Evolutionary conservation across 805 yeast genomes (phyloP), one percentile per base, ranked within the genome.

Genomic region (Candida alai): DNA sequence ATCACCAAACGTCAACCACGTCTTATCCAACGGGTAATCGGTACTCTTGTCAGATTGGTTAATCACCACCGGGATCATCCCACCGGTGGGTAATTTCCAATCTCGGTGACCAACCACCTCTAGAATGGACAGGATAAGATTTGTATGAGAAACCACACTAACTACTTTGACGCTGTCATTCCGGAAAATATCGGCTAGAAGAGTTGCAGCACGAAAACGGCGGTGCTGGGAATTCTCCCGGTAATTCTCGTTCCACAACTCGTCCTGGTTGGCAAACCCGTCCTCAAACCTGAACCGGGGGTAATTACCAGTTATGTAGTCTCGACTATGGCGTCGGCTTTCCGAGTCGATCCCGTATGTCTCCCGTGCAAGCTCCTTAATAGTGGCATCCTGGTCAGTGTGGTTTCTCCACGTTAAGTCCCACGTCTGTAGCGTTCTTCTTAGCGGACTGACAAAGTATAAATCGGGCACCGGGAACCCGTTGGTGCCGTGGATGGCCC

Each of bases 281-380:
- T 24, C 18, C 41, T 60, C 64, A 39, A 60, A 57, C 15, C 22
- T 19, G 5, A 47, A 48, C 31, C 35, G 42, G 13, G 54, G 48
- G 32, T 32, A 57, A 22, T 41, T 22, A 6, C 37, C 29, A 4
- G 32, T 24, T 18, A 60, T 50, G 26, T 48, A 56, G 3, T 40
- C 22, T 25, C 45, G 43, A 27, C 40, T 22, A 35, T 58, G 63
- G 25, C 63, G 44, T 38, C 50, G 39, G 30, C 61, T 54, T 14
- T 45, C 47, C 3, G 63, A 53, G 4, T 56, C 53, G 13, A 58
- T 48, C 2, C 65, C 65, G 35, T 57, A 60, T 5, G 57, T 52
- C 37, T 60, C 65, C 28, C 65, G 38, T 1, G 55, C 51, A 22
- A 32, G 22, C 34, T 58, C 64, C 32, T 51, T 56, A 13, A 58